Evolutionary conservation across 495 filamentous ascomycete species (phyloP), one percentile per base, ranked within the genome.

Genomic region (Penicillium daleae): DNA sequence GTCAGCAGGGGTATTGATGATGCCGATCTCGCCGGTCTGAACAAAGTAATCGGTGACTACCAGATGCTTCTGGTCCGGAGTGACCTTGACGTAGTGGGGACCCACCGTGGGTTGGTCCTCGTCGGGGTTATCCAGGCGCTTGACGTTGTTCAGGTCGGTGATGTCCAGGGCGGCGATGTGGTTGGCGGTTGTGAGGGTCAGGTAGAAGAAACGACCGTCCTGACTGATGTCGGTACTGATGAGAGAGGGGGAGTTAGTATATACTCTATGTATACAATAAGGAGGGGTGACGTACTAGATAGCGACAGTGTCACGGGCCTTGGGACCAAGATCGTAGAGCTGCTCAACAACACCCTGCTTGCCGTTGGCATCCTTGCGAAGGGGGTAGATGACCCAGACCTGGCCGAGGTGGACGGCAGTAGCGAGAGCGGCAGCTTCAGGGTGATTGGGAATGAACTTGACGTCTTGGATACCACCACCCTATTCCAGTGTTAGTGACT

Each of bases 41-140:
- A 89, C 81, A 63, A 89, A 89, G 75, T 89, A 89, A 56, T 86
- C 86, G 12, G 81, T 86, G 35, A 88, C 85, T 9, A 88, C 74
- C 46, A 87, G 62, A 66, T 89, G 83, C 75, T 84, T 83, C 74
- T 86, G 82, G 68, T 88, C 86, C 0, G 86, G 86, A 9, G 85
- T 83, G 66, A 89, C 78, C 76, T 87, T 88, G 73, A 87, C 74
- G 61, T 87, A 87, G 71, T 89, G 86, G 0, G 86, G 86, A 7
- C 86, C 85, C 54, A 86, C 78, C 58, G 80, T 85, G 26, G 83
- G 84, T 64, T 89, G 86, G 40, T 75, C 72, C 68, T 82, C 82
- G 63, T 84, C 73, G 0, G 85, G 86, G 63, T 88, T 74, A 57
- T 89, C 86, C 24, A 89, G 83, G 19, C 85, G 79, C 71, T 83